Percentiles rank a stretch among this genome's conserved stretches.
Conservation (phyloP, 176 grass and related monocot species). For the Aechmea fasciata region DNA sequence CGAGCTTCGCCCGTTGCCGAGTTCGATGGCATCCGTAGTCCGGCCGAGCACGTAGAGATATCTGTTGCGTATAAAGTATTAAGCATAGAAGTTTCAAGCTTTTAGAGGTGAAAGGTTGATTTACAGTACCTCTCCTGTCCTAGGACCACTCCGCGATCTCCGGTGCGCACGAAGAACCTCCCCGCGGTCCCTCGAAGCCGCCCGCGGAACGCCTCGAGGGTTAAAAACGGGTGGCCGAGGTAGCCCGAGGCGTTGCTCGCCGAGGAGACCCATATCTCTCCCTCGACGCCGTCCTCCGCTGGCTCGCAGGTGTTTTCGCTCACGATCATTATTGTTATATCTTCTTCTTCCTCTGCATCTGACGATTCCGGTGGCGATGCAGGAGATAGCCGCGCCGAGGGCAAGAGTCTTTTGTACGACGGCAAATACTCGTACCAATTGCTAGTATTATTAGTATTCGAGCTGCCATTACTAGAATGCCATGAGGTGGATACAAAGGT, state of each 20-base stretch:
- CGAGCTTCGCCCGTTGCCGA: background rate
- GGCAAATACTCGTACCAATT: background rate
- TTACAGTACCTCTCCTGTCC: background rate
- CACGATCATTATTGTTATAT: constrained; percentile 41
- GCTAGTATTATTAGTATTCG: background rate
- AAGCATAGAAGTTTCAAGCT: no score
- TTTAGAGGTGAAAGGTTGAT: no score
- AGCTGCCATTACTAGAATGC: background rate
- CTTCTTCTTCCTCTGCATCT: background rate
- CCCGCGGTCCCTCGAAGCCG: constrained; percentile 18
- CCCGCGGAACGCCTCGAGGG: constrained; percentile 24
- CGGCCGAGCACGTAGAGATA: constrained; percentile 39
- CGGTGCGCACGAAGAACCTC: constrained; percentile 42
- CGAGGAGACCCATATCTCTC: constrained; percentile 57
- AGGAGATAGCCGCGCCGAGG: constrained; percentile 32
- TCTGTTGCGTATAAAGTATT: background rate
- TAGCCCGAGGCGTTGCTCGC: constrained; percentile 56
- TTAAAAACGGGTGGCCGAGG: constrained; percentile 47
- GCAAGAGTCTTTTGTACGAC: constrained; percentile 34
- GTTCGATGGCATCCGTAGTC: constrained; percentile 12
- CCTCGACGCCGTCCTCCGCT: constrained; percentile 38
- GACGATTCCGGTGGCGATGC: background rate
- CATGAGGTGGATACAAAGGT: constrained; percentile 61
- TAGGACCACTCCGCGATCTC: constrained; percentile 35
- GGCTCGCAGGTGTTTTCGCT: constrained; percentile 39